Conservation (phyloP, 495 filamentous ascomycete genomes). For the Neurospora sp. region DNA sequence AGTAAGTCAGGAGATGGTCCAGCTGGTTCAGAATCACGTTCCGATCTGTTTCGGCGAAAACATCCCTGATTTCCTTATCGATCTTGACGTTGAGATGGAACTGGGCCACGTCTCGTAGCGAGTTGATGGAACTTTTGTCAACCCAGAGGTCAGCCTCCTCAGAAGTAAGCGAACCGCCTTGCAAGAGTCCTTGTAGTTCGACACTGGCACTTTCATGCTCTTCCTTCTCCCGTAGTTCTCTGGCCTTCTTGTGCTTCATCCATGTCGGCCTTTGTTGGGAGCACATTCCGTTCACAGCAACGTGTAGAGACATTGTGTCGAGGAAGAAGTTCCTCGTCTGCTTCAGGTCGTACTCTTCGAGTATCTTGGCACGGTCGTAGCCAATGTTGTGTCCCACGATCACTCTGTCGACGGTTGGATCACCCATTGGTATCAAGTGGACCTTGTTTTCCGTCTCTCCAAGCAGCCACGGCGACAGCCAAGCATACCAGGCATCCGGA, state of each 20-base stretch:
- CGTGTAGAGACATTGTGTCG: conserved; percentile 97
- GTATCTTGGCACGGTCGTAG: conserved; percentile 80
- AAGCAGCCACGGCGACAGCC: conserved; percentile 92
- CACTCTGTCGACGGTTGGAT: conserved; percentile 56
- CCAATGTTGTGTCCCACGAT: conserved; percentile 94
- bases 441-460: conserved; percentile 64
- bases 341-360: conserved; percentile 78
- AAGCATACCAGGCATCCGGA: conserved; percentile 87
- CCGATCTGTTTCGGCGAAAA: conserved; percentile 75
- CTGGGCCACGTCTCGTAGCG: conserved; percentile 87
- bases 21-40: conserved; percentile 56
- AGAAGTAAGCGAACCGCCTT: conserved; percentile 54
- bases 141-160: conserved; percentile 96
- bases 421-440: conserved; percentile 80
- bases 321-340: conserved; percentile 82
- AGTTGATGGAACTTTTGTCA: conserved; percentile 87
- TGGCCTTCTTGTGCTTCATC: conserved; percentile 89
- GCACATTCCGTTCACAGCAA: conserved; percentile 98
- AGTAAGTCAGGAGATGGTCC: conserved; percentile 85
- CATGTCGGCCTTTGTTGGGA: conserved; percentile 91
- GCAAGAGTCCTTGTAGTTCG: conserved; percentile 62
- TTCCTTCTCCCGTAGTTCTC: conserved; percentile 74
- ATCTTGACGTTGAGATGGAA: conserved; percentile 90
- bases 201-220: conserved; percentile 56
- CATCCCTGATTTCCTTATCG: conserved; percentile 78